Base-by-base conservation (phyloP, 108 stramenopile species). In the Nannochloropsis granulata region DNA sequence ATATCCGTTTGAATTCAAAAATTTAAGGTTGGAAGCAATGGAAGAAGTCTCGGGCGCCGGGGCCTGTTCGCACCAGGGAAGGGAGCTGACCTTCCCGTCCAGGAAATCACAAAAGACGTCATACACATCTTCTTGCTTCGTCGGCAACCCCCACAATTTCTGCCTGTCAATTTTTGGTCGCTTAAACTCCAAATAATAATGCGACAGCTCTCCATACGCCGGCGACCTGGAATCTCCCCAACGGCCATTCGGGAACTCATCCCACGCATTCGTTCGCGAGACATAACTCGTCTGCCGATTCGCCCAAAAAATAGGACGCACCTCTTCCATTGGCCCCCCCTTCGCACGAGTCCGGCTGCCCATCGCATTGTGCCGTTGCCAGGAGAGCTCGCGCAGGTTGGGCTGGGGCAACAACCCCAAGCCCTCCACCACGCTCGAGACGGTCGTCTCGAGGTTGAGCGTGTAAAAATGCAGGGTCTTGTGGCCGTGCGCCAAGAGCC, bases 301-400 rank as follows among this genome's bases (percentile, higher is more conserved):
- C n/a, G 96, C 96, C 97, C 97, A 98, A 81, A 96, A 94, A 85
- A 98, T 98, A n/a, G 97, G 97, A 80, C 97, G 93, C 79, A 95
- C 94, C 84, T 93, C 93, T 90, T 96, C 95, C 84, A 90, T 90
- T 19, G 89, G 82, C 34, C 96, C 86, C 16, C 13, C 79, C 12
- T 19, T 24, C 13, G 71, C 86, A 82, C 79, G 44, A 80, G 23
- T 34, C 79, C 23, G 80, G 80, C 43, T 84, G 26, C 16, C 84
- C 79, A 12, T 42, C 16, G 84, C 23, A 19, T 25, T 34, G n/a
- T n/a, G 34, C 45, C 84, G 42, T 25, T 46, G 79, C 56, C 83
- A 87, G 7, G 83, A 46, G 45, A 71, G 19, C 44, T 34, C 43
- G 13, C 83, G 83, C 9, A 71, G 45, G 13, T 83, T 45, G 78